Conservation (phyloP, 305 asterid species). For the Solanum hybrid region DNA sequence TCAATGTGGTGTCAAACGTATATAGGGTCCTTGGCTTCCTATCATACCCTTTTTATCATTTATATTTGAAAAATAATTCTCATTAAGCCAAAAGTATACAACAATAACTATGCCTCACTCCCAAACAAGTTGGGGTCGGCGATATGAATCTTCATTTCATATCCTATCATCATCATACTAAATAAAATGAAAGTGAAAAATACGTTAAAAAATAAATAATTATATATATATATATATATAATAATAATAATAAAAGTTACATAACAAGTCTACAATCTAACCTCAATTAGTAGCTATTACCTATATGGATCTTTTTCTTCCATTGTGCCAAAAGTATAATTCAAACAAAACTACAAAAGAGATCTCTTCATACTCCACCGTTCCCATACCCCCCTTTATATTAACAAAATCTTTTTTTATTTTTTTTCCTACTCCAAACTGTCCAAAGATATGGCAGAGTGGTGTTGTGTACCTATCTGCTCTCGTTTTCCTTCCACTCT, state of each 20-base stretch:
- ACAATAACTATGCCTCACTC: not conserved
- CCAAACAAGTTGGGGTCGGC: not conserved
- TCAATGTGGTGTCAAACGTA: not conserved
- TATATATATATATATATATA: no score
- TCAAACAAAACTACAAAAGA: not conserved
- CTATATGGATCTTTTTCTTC: not conserved
- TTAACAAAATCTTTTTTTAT: not conserved
- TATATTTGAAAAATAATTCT: not conserved
- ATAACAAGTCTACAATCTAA: not conserved
- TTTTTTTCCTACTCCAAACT: not conserved
- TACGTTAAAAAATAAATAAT: not conserved
- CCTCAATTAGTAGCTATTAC: not conserved
- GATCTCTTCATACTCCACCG: not conserved
- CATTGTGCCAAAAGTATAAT: not conserved
- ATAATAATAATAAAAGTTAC: not conserved
- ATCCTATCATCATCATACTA: not conserved
- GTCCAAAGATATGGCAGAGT: not conserved
- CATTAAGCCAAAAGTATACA: not conserved
- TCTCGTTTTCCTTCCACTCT: not conserved
- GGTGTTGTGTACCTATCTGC: not conserved
- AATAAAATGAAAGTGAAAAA: not conserved
- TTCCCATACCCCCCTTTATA: not conserved
- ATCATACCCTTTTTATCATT: not conserved
- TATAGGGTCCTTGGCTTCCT: not conserved
- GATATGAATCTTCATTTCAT: not conserved